Base-by-base conservation (phyloP, 805 yeast genomes). In the Monosporozyma servazzii region DNA sequence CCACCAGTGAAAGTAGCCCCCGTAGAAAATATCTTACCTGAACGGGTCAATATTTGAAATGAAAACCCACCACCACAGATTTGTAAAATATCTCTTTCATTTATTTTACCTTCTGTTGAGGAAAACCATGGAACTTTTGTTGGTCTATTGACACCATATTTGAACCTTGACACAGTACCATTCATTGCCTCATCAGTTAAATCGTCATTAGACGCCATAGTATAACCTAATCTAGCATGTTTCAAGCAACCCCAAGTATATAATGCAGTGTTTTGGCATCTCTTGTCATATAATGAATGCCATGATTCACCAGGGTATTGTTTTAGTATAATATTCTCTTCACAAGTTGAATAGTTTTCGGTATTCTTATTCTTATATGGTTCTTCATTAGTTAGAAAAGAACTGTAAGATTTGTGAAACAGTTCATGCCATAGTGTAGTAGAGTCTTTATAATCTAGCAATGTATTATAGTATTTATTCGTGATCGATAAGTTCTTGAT, bases 21-120 rank as follows among this genome's bases (percentile, higher is more conserved):
- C 5, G 84, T 77, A 31, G 72, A 72, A 62, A 72, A 83, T 5
- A 85, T 60, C 5, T 75, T 68, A 0, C 90, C 89, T 0, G 72
- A 64, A 29, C 72, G 71, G 0, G 84, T 76, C 36, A 84, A 66
- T 2, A 84, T 68, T 48, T 80, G 80, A 54, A 82, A 79, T 3
- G 82, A 75, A 59, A 74, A 84, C 1, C 91, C 91, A 30, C 85
- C 85, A 8, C 82, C 80, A 23, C 77, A 70, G 0, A 84, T 68
- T 56, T 62, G 64, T 17, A 56, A 53, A 15, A 65, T 58, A 31
- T 53, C 48, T 25, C 57, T 60, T 25, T 60, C 60, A 2, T 45
- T 29, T 36, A 46, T 49, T 11, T 53, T 49, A 1, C 54, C 53
- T 27, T 52, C 53, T 1, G 51, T 51, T 1, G 29, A 5, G 3